Percentiles rank a stretch among this genome's conserved stretches.
phyloP scores from a whole-genome alignment of 176 grass and related monocot genomes.

The Raddia distichophylla region DNA sequence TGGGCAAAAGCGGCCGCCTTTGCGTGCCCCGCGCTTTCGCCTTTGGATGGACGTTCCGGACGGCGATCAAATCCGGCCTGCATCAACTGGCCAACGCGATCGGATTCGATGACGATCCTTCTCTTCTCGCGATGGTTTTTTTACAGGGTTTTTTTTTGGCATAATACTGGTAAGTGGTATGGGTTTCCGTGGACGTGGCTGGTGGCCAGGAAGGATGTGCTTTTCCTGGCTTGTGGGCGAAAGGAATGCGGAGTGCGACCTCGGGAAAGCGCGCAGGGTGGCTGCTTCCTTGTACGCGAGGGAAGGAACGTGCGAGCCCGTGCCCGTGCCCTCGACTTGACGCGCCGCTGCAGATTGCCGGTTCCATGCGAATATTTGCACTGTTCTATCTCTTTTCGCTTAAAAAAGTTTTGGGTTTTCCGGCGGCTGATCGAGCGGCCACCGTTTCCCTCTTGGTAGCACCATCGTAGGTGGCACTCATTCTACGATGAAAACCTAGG shows the following conservation, averaged over 20 bases:
- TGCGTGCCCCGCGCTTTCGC: neutral
- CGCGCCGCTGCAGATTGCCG: neutral
- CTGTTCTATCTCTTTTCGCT: too few species aligned
- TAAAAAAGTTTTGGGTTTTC: too few species aligned
- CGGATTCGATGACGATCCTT: conserved; percentile 6
- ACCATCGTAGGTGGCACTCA: too few species aligned
- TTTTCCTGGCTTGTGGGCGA: neutral
- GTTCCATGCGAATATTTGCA: neutral
- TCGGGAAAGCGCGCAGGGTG: conserved; percentile 4
- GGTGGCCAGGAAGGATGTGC: neutral
- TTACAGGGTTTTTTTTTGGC: neutral
- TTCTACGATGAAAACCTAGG: too few species aligned
- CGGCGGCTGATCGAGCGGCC: too few species aligned
- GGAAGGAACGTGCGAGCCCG: neutral
- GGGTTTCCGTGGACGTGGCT: too few species aligned
- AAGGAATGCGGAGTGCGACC: neutral
- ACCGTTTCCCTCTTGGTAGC: too few species aligned
- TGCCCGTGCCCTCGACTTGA: neutral
- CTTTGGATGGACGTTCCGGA: conserved; percentile 35
- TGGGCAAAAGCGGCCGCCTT: conserved; percentile 37
- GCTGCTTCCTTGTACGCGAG: conserved; percentile 23
- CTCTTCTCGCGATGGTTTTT: neutral
- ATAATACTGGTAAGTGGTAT: too few species aligned
- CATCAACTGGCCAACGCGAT: neutral
- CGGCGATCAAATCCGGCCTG: conserved; percentile 22